Base-by-base conservation (phyloP, 1,139 yeast species). In the Protomyces inundatus region DNA sequence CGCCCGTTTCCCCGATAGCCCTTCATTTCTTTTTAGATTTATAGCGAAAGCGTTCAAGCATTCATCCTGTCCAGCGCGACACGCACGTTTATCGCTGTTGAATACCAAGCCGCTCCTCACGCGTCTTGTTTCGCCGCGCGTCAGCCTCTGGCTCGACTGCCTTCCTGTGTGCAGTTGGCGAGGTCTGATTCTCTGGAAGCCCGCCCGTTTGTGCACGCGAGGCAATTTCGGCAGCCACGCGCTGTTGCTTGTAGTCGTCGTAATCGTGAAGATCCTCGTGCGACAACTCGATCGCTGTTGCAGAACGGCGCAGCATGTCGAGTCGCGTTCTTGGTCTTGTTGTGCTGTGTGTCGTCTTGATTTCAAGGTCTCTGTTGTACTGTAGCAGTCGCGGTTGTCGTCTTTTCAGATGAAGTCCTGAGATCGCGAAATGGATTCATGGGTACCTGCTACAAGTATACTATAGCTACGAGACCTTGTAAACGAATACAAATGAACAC, bases 201-300 rank as follows among this genome's bases (percentile, higher is more conserved):
- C 16, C 16, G 9, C 23, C 48, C 7, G 30, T 16, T 2, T 14
- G 12, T 2, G 48, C 48, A 1, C 23, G 23, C 23, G 23, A 23
- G n/a, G 48, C 48, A 23, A 14, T 0, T 2, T 42, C 30, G 7
- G 30, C 48, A 9, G 48, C 48, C n/a, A 16, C 12, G 16, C 48
- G 55, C 50, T 57, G 61, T 42, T 57, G 55, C 39, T 48, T 63
- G 35, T 50, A 37, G 45, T 63, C 65, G 30, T 56, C 65, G 48
- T 57, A 63, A n/a, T 45, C 65, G 42, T 57, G 62, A 9, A 63
- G 34, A 39, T 63, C 65, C 48, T 63, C 66, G 12, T 60, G 51
- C 10, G 64, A 54, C 12, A 64, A 37, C n/a, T 60, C 56, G 23
- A 64, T 60, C 35, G 58, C 64, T 12, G 64, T 64, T 32, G 64